These are phyloP conservation scores for Funneliformis mosseae DNA, from an alignment of 192 early-diverging fungal genomes.

Conservation along the genomic window DNA sequence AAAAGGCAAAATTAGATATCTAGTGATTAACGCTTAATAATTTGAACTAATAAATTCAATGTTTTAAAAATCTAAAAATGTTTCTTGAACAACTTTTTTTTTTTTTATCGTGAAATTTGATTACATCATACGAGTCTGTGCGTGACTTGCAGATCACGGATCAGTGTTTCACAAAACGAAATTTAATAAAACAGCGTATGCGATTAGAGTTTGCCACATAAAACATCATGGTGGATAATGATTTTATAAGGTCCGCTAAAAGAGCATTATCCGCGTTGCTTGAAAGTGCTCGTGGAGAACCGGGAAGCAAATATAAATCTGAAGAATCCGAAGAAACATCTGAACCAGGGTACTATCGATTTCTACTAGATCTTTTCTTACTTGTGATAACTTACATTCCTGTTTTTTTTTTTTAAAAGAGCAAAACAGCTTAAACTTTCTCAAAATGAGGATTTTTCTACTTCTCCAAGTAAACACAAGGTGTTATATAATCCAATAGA, in stretches of 20 bases:
- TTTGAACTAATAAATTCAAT: too few relatives aligned
- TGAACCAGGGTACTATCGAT: neutral
- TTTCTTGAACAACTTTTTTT: too few relatives aligned
- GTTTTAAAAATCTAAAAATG: too few relatives aligned
- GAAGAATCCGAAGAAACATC: neutral
- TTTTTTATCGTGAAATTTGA: too few relatives aligned
- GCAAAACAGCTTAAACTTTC: neutral
- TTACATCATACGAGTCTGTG: too few relatives aligned
- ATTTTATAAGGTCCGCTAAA: slow-evolving; percentile 3
- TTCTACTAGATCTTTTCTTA: neutral
- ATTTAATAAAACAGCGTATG: too few relatives aligned
- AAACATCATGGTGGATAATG: neutral
- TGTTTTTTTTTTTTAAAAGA: neutral
- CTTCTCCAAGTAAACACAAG: neutral
- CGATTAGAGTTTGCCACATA: too few relatives aligned
- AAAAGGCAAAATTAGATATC: too few relatives aligned
- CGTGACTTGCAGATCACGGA: too few relatives aligned
- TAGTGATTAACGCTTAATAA: too few relatives aligned
- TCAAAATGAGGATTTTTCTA: neutral
- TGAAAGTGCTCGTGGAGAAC: neutral
- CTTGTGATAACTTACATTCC: neutral
- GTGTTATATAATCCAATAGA: slow-evolving; percentile 21
- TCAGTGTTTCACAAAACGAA: too few relatives aligned
- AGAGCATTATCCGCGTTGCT: neutral
- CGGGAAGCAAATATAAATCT: neutral